These are phyloP conservation scores for Thermomucor indicae-seudaticae DNA, from an alignment of 371 early-diverging fungal genomes.

Conservation along the genomic window DNA sequence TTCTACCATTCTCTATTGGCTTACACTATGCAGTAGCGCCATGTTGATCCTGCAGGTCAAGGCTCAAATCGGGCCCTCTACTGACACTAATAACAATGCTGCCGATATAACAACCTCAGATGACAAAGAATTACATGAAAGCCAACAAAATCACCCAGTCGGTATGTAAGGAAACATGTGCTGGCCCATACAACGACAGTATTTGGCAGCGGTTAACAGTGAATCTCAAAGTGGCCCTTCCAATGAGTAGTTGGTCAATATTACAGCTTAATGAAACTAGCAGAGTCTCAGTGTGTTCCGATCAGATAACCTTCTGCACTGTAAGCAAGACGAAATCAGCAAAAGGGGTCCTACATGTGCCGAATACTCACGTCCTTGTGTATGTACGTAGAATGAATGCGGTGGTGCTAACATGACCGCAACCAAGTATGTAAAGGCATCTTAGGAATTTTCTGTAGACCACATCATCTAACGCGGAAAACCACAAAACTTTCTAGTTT, in stretches of 20 bases:
- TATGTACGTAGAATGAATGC: slow-evolving; percentile 7
- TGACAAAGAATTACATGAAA: too few relatives aligned
- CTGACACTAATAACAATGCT: too few relatives aligned
- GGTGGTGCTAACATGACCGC: slow-evolving; percentile 4
- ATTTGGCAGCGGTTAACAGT: too few relatives aligned
- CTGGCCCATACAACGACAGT: too few relatives aligned
- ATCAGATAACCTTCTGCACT: slow-evolving; percentile 12
- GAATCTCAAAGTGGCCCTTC: slow-evolving; percentile 6
- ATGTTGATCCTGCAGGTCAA: too few relatives aligned
- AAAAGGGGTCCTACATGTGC: neutral
- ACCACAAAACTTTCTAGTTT: slow-evolving; percentile 4
- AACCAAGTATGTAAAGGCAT: too few relatives aligned
- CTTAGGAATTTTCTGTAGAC: neutral
- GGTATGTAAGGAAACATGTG: too few relatives aligned
- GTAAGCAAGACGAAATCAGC: slow-evolving; percentile 5
- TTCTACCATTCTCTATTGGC: too few relatives aligned
- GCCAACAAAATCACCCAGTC: too few relatives aligned
- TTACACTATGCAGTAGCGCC: too few relatives aligned
- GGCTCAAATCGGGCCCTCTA: too few relatives aligned
- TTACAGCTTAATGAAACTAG: slow-evolving; percentile 6
- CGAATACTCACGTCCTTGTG: neutral
- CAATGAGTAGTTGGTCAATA: slow-evolving; percentile 13
- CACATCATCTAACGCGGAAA: neutral
- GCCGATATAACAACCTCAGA: too few relatives aligned
- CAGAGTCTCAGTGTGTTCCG: slow-evolving; percentile 3